Evolutionary conservation across 805 yeast genomes (phyloP), one percentile per base, ranked within the genome.

Genomic region (Cyberlindnera nakhonratchasimensis): DNA sequence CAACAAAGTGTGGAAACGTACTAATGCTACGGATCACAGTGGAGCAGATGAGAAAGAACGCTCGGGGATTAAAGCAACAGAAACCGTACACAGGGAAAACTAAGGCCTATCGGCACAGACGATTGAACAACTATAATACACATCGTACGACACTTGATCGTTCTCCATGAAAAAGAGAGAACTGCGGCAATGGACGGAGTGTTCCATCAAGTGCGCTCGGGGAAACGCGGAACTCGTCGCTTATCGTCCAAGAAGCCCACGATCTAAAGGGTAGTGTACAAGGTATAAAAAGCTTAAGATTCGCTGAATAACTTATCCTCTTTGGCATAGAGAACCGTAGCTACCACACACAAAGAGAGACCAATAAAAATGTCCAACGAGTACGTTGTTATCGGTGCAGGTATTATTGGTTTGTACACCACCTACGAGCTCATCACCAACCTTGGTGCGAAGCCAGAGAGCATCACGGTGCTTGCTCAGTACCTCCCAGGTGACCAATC

Each of bases 401-500:
- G 89, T 14, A 78, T 82, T 29, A 66, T 79, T 45, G 88, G 89
- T 23, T 66, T 83, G 7, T 82, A 82, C 59, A 80, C 88, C 12
- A 70, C 77, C 1, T 71, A 66, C 51, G 65, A 71, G 38, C 65
- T 82, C 11, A 48, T 77, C 25, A 68, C 70, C 20, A 62, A 67
- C 12, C 64, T 63, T 10, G 67, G 69, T 3, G 63, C 71, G 9
- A 43, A 57, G 0, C 68, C 74, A 1, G 42, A 57, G 1, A 62
- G 73, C 6, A 73, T 86, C 47, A 69, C 76, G 4, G 72, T 86
- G 2, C 52, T 81, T 16, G 91, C 86, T 7, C 76, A 82, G 54
- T 75, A 72, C 52, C 61, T 81, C 29, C 95, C 95, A 3, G 95
- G 95, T 5, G 95, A 86, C 55, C 82, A 78, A 50, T 79, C 88